A percentile compares a stretch with the other conserved stretches of the same genome.
These are phyloP conservation scores for Fallopia convolvulus DNA, from an alignment of 148 eudicot species.

Conservation along the genomic window DNA sequence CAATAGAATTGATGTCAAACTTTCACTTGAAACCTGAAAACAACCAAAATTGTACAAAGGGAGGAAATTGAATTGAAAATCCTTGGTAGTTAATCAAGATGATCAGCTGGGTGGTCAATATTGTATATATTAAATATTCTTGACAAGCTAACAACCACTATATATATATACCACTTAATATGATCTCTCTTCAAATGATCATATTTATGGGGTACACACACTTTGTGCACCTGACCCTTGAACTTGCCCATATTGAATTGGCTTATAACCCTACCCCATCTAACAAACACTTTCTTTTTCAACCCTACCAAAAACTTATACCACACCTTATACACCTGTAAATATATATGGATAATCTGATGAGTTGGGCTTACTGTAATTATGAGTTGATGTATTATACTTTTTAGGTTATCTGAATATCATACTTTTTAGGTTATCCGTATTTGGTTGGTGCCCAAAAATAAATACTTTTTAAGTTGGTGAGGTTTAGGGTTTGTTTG, in stretches of 20 bases:
- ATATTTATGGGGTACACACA: not conserved
- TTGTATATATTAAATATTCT: not conserved
- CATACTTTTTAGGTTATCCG: too few species aligned
- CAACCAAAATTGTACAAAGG: not conserved
- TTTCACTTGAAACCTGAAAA: not conserved
- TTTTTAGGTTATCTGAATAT: too few species aligned
- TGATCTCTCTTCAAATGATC: not conserved
- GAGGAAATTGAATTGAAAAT: not conserved
- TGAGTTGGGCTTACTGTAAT: not conserved
- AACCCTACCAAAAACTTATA: not conserved
- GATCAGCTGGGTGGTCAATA: not conserved
- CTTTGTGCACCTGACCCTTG: conserved; percentile 18
- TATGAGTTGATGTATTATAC: too few species aligned
- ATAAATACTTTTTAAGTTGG: too few species aligned
- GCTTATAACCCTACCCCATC: conserved; percentile 8
- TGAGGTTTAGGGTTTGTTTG: too few species aligned
- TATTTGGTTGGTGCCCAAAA: too few species aligned
- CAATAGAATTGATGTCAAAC: not conserved
- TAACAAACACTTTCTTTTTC: not conserved
- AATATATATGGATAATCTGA: not conserved
- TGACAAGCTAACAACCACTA: conserved; percentile 7
- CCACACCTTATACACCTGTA: not conserved
- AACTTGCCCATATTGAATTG: conserved; percentile 29
- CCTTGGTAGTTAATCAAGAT: not conserved
- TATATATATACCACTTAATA: not conserved